Evolutionary conservation across 164 flowering plant species (phyloP).

Genomic region (Vitis labrusca): DNA sequence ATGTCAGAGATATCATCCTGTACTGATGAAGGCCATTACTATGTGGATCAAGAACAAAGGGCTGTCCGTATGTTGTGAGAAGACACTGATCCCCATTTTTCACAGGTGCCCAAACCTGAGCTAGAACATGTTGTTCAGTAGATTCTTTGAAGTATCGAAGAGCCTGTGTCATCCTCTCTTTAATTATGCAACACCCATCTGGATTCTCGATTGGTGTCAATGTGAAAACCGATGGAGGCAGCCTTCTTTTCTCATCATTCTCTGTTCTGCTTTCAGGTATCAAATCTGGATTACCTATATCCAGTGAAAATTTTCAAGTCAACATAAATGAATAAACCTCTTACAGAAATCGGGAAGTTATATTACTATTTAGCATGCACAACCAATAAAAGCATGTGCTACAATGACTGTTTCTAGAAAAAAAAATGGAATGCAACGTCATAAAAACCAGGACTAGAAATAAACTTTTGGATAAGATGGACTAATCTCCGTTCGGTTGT

Average conservation of each 20-base stretch:
- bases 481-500: neutral
- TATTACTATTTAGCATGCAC: neutral
- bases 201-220: conserved; percentile 33
- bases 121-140: conserved; percentile 78
- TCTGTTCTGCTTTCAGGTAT: conserved; percentile 25
- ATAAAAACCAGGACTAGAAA: neutral
- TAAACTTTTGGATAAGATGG: no score
- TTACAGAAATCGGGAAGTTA: neutral
- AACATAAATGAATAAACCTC: conserved; percentile 7
- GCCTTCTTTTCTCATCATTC: conserved; percentile 30
- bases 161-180: conserved; percentile 89
- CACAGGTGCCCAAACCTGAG: conserved; percentile 98
- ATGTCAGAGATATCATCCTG: conserved; percentile 76
- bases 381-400: neutral
- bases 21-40: conserved; percentile 79
- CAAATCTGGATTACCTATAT: conserved; percentile 40
- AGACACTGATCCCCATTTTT: conserved; percentile 60
- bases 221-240: conserved; percentile 31
- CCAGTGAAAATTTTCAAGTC: conserved; percentile 11
- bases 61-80: conserved; percentile 95
- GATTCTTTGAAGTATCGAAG: conserved; percentile 79
- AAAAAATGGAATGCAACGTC: neutral
- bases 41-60: conserved; percentile 83
- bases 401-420: neutral
- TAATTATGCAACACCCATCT: conserved; percentile 71